Conservation (phyloP, 805 yeast species). For the Hanseniaspora singularis region DNA sequence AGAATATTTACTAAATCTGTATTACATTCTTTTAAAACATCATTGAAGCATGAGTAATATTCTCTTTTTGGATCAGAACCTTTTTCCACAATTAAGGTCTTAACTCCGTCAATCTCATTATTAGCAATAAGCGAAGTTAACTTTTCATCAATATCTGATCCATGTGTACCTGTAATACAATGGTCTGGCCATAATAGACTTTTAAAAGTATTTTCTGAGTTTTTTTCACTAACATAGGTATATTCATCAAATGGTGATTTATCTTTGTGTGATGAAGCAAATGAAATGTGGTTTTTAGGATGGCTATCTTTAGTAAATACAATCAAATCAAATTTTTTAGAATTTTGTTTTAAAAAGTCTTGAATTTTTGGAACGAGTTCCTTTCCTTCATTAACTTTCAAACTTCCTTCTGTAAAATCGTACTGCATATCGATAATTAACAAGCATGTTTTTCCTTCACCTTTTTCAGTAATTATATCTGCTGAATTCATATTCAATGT, state of each 20-base stretch:
- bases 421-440: constrained; percentile 72
- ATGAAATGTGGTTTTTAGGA: constrained; percentile 64
- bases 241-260: constrained; percentile 43
- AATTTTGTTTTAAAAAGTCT: constrained; percentile 32
- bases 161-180: constrained; percentile 62
- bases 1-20: constrained; percentile 53
- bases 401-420: constrained; percentile 67
- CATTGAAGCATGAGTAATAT: constrained; percentile 78
- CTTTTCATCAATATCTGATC: constrained; percentile 50
- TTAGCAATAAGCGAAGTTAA: constrained; percentile 25
- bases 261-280: constrained; percentile 55
- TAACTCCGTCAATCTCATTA: not conserved
- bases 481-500: not conserved
- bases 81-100: constrained; percentile 44
- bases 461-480: not conserved
- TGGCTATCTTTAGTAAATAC: constrained; percentile 85
- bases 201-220: constrained; percentile 18
- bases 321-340: constrained; percentile 47
- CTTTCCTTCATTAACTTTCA: constrained; percentile 61
- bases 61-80: constrained; percentile 66
- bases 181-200: constrained; percentile 78
- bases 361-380: constrained; percentile 42
- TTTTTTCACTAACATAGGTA: constrained; percentile 36
- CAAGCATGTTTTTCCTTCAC: constrained; percentile 38
- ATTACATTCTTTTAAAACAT: constrained; percentile 57